phyloP scores from a whole-genome alignment of 331 rosid genomes.

The Quercus phellos region DNA sequence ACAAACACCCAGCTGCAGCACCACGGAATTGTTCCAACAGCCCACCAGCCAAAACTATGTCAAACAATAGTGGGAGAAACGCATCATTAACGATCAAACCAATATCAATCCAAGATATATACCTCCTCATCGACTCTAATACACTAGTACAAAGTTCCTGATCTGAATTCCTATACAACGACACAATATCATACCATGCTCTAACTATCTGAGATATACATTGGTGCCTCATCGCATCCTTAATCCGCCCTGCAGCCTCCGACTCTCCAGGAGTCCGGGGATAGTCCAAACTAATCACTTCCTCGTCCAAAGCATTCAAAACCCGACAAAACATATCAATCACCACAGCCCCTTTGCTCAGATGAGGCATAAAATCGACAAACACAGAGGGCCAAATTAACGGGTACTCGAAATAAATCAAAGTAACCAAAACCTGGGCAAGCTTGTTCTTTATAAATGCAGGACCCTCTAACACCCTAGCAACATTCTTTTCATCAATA shows the following conservation, averaged over 20 bases:
- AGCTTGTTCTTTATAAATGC: conserved; percentile 65
- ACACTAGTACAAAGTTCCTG: conserved; percentile 71
- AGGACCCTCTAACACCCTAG: conserved; percentile 69
- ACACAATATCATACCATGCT: conserved; percentile 75
- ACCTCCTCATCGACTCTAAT: conserved; percentile 80
- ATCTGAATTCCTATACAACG: conserved; percentile 60
- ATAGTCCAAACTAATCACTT: conserved; percentile 76
- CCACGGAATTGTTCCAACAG: conserved; percentile 66
- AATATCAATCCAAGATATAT: conserved; percentile 92
- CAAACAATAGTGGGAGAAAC: conserved; percentile 74
- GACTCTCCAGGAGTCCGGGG: conserved; percentile 48
- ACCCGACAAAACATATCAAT: conserved; percentile 94
- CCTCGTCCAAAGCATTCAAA: conserved; percentile 80
- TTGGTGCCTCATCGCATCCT: conserved; percentile 87
- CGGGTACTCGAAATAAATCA: conserved; percentile 81
- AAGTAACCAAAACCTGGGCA: conserved; percentile 73
- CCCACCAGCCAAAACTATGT: conserved; percentile 63
- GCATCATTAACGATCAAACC: conserved; percentile 77
- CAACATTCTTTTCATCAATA: conserved; percentile 45
- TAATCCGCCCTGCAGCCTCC: conserved; percentile 31
- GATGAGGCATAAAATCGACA: conserved; percentile 68
- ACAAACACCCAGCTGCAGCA: conserved; percentile 76
- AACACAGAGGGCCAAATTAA: conserved; percentile 74
- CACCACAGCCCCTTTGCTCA: conserved; percentile 65
- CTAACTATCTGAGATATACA: conserved; percentile 71